Base-by-base conservation (phyloP, 495 filamentous ascomycete genomes). In the Cudoniella acicularis region DNA sequence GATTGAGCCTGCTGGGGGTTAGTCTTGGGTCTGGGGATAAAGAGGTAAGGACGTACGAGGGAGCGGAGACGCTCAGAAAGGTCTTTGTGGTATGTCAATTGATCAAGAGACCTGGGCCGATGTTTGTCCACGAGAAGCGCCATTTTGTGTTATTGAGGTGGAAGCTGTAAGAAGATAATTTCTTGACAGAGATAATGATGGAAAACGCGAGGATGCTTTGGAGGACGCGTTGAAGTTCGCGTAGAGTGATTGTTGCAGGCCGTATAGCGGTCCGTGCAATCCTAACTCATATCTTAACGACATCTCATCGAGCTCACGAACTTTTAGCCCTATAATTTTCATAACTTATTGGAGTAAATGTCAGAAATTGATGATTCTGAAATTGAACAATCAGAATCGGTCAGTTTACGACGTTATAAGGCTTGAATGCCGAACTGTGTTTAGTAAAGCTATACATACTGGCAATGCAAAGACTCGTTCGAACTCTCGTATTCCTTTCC, bases 41-140 rank as follows among this genome's bases (percentile, higher is more conserved):
- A 45, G 54, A 25, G 18, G 27, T 40, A 48, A 30, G 21, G 40
- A 54, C n/a, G 47, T 22, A 96, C 93, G 59, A 98, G 81, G 10
- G 95, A 91, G 55, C 83, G 87, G 46, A 98, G 83, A 27, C 94
- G 87, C 30, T 87, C 85, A 10, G 95, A 96, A 46, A 98, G 86
- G 46, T 94, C 90, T 23, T 85, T 75, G 66, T 98, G 94, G 56
- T 97, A 97, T 64, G 86, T 87, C 54, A 98, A 82, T 46, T 86
- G 75, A 66, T 97, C 92, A 0, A 98, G 86, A 21, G 87, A 87
- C 40, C 89, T 84, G n/a, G 94, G 94, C 21, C 94, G 86, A 69
- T 96, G 86, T 67, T 94, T 97, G 70, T 98, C 94, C 11, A 98
- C 93, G 41, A 97, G 87, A 24, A 98, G 84, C 55, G 80, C 79